Conservation (phyloP, 1,284 basidiomycete genomes). For the Ceratobasidium sp. region DNA sequence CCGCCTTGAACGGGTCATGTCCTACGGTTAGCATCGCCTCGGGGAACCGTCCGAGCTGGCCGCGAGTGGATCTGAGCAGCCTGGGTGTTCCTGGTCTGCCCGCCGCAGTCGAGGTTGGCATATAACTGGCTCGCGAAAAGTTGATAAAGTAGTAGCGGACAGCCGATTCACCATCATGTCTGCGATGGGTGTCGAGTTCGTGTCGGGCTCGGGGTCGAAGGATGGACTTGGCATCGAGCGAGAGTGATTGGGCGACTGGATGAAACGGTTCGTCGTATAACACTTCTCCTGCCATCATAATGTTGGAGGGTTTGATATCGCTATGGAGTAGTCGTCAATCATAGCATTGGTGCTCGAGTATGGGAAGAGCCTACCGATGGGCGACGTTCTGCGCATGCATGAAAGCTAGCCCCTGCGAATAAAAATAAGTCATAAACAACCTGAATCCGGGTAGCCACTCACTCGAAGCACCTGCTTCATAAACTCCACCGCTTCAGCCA, state of each 20-base stretch:
- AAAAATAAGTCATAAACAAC: not conserved
- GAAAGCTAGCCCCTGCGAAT: slow-evolving; percentile 23
- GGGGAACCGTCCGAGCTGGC: slow-evolving; percentile 34
- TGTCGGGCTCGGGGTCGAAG: slow-evolving; percentile 25
- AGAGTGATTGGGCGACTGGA: slow-evolving; percentile 35
- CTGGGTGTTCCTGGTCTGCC: slow-evolving; percentile 13
- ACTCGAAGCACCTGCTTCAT: slow-evolving; percentile 40
- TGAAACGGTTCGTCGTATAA: slow-evolving; percentile 40
- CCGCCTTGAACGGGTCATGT: slow-evolving; percentile 42
- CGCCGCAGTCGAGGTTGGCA: slow-evolving; percentile 20
- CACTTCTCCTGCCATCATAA: slow-evolving; percentile 43
- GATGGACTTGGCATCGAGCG: slow-evolving; percentile 27
- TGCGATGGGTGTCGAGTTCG: slow-evolving; percentile 32
- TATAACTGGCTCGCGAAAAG: slow-evolving; percentile 33
- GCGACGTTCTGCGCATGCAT: slow-evolving; percentile 37
- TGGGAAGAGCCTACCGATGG: slow-evolving; percentile 14
- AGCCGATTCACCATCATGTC: slow-evolving; percentile 36
- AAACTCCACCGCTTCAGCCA: slow-evolving; percentile 36
- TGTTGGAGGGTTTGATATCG: slow-evolving; percentile 41
- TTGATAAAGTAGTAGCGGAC: slow-evolving; percentile 40
- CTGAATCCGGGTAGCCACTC: not conserved
- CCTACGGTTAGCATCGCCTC: slow-evolving; percentile 40
- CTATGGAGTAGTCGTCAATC: not conserved
- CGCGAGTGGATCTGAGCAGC: slow-evolving; percentile 19
- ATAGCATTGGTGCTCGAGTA: too few species aligned